These are phyloP conservation scores for Sungouiella thailandica DNA, from an alignment of 805 yeast genomes.

Conservation along the genomic window DNA sequence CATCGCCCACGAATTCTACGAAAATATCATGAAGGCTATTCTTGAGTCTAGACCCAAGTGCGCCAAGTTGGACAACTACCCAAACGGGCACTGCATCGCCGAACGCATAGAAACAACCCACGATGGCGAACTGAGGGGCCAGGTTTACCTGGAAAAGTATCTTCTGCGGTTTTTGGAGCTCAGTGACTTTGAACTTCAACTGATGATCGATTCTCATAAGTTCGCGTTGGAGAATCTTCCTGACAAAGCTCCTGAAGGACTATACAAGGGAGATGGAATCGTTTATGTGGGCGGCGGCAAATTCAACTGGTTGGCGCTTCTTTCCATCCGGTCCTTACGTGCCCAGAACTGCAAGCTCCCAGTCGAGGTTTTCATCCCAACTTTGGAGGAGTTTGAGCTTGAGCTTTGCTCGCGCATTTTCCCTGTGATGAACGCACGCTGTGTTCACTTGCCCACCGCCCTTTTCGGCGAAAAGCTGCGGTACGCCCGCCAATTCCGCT, in stretches of 20 bases:
- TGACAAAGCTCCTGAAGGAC: slow-evolving; percentile 29
- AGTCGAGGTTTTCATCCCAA: slow-evolving; percentile 77
- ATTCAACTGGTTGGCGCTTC: slow-evolving; percentile 64
- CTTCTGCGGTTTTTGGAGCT: slow-evolving; percentile 46
- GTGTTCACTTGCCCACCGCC: slow-evolving; percentile 32
- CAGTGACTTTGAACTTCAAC: slow-evolving; percentile 35
- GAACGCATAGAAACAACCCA: slow-evolving; percentile 23
- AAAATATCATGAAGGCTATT: slow-evolving; percentile 37
- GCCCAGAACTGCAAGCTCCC: slow-evolving; percentile 66
- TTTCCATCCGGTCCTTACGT: slow-evolving; percentile 62
- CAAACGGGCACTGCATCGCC: slow-evolving; percentile 12
- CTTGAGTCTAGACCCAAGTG: slow-evolving; percentile 43
- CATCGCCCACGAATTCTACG: slow-evolving; percentile 39
- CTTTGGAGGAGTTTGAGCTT: slow-evolving; percentile 62
- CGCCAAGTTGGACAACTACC: slow-evolving; percentile 40
- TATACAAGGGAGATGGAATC: slow-evolving; percentile 48
- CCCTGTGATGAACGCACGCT: slow-evolving; percentile 35
- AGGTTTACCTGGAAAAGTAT: slow-evolving; percentile 48
- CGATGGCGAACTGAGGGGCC: slow-evolving; percentile 23
- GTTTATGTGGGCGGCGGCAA: slow-evolving; percentile 80
- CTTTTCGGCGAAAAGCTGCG: slow-evolving; percentile 19
- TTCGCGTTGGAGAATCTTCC: slow-evolving; percentile 42
- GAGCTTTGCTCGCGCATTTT: slow-evolving; percentile 44
- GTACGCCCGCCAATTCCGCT: slow-evolving; percentile 27
- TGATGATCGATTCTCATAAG: slow-evolving; percentile 45